Base-by-base conservation (phyloP, 2,329 filamentous ascomycete genomes). In the Hypoxylon sp. region DNA sequence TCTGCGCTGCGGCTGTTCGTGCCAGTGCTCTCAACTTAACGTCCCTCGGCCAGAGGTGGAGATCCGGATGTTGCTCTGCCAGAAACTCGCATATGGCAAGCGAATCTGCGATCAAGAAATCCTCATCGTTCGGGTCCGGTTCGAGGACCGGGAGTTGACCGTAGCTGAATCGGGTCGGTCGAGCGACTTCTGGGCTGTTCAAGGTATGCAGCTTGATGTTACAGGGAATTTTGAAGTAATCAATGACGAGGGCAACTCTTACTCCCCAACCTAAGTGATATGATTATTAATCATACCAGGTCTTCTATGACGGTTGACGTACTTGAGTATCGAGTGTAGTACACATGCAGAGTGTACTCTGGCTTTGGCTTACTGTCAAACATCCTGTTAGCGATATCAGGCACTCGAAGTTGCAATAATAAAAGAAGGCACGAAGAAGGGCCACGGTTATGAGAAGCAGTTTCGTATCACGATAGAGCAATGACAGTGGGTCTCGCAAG, bases 41-140 rank as follows among this genome's bases (percentile, higher is more conserved):
- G 61, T 80, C 78, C 4, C 56, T 32, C 0, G 83, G 83, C 79
- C 82, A 85, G 0, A 80, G 77, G n/a, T 61, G 28, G 22, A 70
- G 71, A 12, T 67, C 63, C 0, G 81, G 79, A 51, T 81, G 70
- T 18, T 70, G 67, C 61, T 85, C 82, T 16, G 81, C 80, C 3
- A 85, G 71, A 68, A 80, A 81, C 59, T 84, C 82, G 74, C 74
- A 75, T 49, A 85, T 84, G 58, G 83, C 79, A 12, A 84, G 76
- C 0, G 83, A 84, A 64, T 85, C 83, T 73, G 78, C 81, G 51
- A 84, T 71, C 5, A 79, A 63, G 30, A 80, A 73, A 9, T 72
- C 70, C 14, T 48, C 64, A 54, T 80, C 76, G 24, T 79, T 72
- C 9, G 83, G 71, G 60, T 78, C 78, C 1, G 81, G 81, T 7